Evolutionary conservation across 75 land plant species (phyloP), one percentile per base, ranked within the genome.

Genomic region (Picea sitchensis): DNA sequence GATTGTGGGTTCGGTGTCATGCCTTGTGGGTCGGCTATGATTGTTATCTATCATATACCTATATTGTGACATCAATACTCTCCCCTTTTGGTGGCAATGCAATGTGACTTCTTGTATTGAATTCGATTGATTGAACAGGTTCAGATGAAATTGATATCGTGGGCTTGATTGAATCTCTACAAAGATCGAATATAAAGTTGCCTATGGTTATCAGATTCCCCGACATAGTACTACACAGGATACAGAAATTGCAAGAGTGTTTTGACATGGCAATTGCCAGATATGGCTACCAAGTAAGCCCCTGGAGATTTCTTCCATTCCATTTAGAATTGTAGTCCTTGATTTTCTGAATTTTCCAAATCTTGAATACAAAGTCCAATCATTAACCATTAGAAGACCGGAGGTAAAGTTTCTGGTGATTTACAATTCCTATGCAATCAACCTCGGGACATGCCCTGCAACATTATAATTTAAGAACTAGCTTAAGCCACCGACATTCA

Each of bases 201-300:
- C 87, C 87, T 34, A 32, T 86, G 21, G 76, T 86, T 38, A 75
- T 86, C 14, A 80, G 86, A 15, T 86, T 86, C 68, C 82, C 87
- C 3, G 87, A 86, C 21, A 80, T 86, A 12, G 76, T 86, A 4
- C 83, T 80, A 20, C 87, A 86, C 44, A 80, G 87, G 14, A 80
- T 86, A 60, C 65, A 34, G 21, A 77, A 71, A 63, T 73, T 86
- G 65, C 86, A 86, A 57, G 76, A 71, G 17, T 86, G 87, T 78
- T 86, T 86, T 56, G 65, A 68, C 14, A 79, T 58, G 15, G 87
- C 87, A 9, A 80, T 80, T 18, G 60, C 65, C 59, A 84, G 80
- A 65, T 84, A 75, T 78, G 80, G 62, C 26, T 86, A 86, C 76
- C 61, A 86, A 79, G 87, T 76, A 79, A 65, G 82, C 34, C 36